Evolutionary conservation across 805 yeast species (phyloP), one percentile per base, ranked within the genome.

Genomic region (Candida ficus): DNA sequence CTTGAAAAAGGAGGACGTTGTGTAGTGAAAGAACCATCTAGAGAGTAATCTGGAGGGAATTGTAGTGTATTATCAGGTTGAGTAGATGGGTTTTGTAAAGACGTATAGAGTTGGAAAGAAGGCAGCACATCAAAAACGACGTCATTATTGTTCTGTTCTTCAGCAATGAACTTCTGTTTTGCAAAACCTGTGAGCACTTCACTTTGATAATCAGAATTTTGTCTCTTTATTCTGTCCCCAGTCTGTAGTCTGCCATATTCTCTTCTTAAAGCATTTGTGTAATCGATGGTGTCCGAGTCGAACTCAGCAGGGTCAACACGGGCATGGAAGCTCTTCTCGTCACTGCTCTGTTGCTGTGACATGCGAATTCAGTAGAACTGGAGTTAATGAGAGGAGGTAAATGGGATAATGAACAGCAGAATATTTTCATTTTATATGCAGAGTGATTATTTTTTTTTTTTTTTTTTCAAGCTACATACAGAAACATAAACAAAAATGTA

Each of bases 51-150:
- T 11, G 70, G 70, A 2, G 70, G 70, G 19, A 51, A 50, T 28
- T 57, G 64, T 22, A 50, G 56, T 4, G 61, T 25, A 5, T 41
- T 52, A 2, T 54, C 52, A 28, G 54, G 71, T 53, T 56, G 77
- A 39, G 53, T 67, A 46, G 61, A 71, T 60, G 50, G 73, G 35
- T 61, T 52, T 37, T 65, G 67, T 32, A 67, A 37, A 2, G 64
- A 70, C 49, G 76, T 78, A 51, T 77, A 79, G 80, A 81, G 76
- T 46, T 80, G 83, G 52, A 80, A 81, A 0, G 86, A 78, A 0
- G 87, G 89, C 27, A 81, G 56, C 3, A 80, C 73, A 49, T 80
- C 86, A 37, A 76, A 64, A 11, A 62, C 43, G 7, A 47, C 33
- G 9, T 43, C 49, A 7, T 47, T 44, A 20, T 38, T 33, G 3